These are phyloP conservation scores for Penicillium silybi DNA, from an alignment of 495 filamentous ascomycete genomes.

Conservation along the genomic window DNA sequence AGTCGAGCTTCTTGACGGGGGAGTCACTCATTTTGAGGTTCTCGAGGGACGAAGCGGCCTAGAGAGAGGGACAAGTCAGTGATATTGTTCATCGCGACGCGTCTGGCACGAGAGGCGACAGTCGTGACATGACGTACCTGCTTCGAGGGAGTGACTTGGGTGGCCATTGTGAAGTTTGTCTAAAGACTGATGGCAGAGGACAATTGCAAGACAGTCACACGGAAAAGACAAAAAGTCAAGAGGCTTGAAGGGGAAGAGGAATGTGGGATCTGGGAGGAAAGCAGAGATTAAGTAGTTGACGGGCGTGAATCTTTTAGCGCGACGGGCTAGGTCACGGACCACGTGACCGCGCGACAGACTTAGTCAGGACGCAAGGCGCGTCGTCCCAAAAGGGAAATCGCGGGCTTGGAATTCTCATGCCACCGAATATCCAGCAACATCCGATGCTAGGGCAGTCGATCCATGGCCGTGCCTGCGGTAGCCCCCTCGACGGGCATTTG, in stretches of 20 bases:
- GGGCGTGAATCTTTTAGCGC: constrained; percentile 41
- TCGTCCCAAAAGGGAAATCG: not conserved
- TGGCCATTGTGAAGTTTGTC: constrained; percentile 54
- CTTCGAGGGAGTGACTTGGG: constrained; percentile 80
- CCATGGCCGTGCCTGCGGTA: constrained; percentile 22
- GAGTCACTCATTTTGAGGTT: constrained; percentile 87
- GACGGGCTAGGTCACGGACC: constrained; percentile 43
- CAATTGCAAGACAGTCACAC: constrained; percentile 22
- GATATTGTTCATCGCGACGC: constrained; percentile 24
- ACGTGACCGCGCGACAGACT: constrained; percentile 35
- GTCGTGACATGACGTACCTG: constrained; percentile 58
- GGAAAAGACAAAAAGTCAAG: constrained; percentile 18
- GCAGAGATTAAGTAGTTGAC: constrained; percentile 28
- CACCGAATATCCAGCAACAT: constrained; percentile 25
- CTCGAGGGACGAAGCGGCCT: constrained; percentile 84
- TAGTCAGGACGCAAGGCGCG: constrained; percentile 18
- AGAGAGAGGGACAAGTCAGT: constrained; percentile 25
- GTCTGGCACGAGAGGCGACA: constrained; percentile 34
- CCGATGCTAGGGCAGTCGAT: constrained; percentile 28
- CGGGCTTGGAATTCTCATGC: constrained; percentile 16
- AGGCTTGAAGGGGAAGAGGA: constrained; percentile 18
- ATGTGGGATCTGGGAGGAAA: constrained; percentile 31
- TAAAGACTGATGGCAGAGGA: constrained; percentile 9
- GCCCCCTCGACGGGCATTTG: constrained; percentile 15
- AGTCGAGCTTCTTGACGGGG: constrained; percentile 83